phyloP scores from a whole-genome alignment of 1,139 yeast genomes.

The Candida labiduridarum region DNA sequence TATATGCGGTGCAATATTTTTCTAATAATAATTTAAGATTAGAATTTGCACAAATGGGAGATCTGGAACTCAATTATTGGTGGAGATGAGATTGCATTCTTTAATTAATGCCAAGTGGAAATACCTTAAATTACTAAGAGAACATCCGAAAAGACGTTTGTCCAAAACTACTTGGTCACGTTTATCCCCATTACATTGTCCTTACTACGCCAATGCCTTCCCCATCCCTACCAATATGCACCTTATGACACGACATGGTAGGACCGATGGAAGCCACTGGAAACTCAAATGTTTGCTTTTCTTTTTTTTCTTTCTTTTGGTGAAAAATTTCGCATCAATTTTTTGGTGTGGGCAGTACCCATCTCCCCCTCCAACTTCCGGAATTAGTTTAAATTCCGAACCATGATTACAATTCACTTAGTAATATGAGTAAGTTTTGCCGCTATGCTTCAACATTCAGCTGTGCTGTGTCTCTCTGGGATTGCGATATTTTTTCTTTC shows the following conservation, averaged over 20 bases:
- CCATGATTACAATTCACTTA: conserved; percentile 5
- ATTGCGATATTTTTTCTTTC: background rate
- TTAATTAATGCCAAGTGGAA: background rate
- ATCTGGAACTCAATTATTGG: background rate
- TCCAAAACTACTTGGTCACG: too few relatives aligned
- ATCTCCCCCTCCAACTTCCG: background rate
- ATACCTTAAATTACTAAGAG: background rate
- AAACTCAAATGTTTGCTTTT: background rate
- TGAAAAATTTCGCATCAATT: background rate
- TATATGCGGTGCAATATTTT: background rate
- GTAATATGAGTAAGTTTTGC: conserved; percentile 2
- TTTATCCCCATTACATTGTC: too few relatives aligned
- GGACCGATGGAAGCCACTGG: background rate
- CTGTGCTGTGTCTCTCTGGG: background rate
- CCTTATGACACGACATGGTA: background rate
- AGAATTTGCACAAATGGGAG: background rate
- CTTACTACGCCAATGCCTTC: background rate
- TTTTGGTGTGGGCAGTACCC: background rate
- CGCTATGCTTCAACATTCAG: background rate
- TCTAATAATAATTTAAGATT: background rate
- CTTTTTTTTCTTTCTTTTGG: background rate
- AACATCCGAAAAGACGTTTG: background rate
- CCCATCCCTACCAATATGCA: background rate
- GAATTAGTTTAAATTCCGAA: conserved; percentile 2
- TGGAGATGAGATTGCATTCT: conserved; percentile 1